Percentiles rank a stretch among this genome's conserved stretches.
Conservation (phyloP, 73 alveolate species). For the Stentor roeselii region DNA sequence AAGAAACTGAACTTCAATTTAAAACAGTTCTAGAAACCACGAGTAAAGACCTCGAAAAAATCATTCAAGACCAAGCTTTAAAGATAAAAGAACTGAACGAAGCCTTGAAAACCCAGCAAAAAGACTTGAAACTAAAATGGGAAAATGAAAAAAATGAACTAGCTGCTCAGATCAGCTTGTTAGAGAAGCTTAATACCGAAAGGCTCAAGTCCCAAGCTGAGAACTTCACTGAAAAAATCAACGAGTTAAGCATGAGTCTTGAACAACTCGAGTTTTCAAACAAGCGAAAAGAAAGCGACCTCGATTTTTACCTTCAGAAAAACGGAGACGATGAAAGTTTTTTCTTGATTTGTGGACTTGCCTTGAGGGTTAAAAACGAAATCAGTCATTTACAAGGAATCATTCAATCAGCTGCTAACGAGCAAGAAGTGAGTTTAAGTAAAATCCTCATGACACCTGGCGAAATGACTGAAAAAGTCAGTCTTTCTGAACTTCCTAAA, state of each 20-base stretch:
- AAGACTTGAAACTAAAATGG: not conserved
- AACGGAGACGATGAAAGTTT: not conserved
- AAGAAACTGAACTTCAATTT: not conserved
- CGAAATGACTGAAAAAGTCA: no score
- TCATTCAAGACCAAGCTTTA: not conserved
- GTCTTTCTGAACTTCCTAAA: not conserved
- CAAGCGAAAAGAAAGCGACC: not conserved
- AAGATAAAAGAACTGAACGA: not conserved
- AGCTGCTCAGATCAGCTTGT: not conserved
- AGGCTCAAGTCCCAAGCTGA: not conserved
- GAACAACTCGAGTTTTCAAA: not conserved
- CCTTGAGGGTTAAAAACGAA: not conserved
- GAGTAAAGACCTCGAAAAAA: not conserved
- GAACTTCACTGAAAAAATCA: not conserved
- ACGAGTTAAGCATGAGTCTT: not conserved
- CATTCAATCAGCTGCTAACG: not conserved
- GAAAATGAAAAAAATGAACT: not conserved
- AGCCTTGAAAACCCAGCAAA: not conserved
- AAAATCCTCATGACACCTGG: not conserved
- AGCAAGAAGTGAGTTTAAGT: not conserved
- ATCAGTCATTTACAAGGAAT: not conserved
- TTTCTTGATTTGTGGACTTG: not conserved
- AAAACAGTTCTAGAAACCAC: not conserved
- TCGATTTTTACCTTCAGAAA: not conserved
- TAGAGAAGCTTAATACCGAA: not conserved